A percentile compares a stretch with the other conserved stretches of the same genome.
phyloP scores from a whole-genome alignment of 2,329 filamentous ascomycete genomes.

The Fusarium marasasianum region DNA sequence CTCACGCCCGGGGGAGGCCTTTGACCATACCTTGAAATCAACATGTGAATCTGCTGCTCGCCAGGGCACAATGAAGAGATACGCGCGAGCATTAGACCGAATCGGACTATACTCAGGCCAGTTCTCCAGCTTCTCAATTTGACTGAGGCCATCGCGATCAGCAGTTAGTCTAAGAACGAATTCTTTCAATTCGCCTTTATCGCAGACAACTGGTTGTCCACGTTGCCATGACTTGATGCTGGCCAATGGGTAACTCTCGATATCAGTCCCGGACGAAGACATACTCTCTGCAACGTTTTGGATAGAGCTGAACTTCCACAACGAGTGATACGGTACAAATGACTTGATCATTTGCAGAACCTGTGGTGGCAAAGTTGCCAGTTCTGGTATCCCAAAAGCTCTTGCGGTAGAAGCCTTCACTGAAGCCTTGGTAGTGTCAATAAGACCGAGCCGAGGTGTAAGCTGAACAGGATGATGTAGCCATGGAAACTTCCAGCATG shows the following conservation, averaged over 20 bases:
- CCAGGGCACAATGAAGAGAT: neutral
- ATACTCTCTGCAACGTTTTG: neutral
- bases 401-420: neutral
- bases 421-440: neutral
- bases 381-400: neutral
- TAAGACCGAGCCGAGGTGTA: neutral
- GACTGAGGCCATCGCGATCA: neutral
- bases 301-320: neutral
- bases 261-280: neutral
- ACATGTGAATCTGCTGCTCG: neutral
- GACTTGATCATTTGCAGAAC: neutral
- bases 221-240: neutral
- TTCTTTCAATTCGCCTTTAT: neutral
- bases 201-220: neutral
- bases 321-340: neutral
- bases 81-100: neutral
- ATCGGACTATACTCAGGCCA: neutral
- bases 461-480: neutral
- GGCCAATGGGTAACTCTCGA: neutral
- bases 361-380: neutral
- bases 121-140: neutral
- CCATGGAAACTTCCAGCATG: neutral
- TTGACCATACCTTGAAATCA: neutral
- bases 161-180: neutral
- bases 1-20: neutral